phyloP scores from a whole-genome alignment of 306 rosid genomes.

The Castanospermum australe region DNA sequence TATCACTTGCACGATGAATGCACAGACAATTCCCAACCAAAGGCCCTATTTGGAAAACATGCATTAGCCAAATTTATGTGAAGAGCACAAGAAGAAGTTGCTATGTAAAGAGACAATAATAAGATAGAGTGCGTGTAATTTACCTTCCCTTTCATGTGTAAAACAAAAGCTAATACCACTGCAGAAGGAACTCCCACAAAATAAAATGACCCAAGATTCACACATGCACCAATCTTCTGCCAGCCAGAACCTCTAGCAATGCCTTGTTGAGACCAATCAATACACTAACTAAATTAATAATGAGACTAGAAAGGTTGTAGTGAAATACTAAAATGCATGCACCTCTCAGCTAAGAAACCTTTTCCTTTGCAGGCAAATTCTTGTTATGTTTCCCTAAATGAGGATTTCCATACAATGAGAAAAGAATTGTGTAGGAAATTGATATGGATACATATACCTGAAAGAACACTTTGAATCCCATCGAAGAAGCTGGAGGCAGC shows the following conservation, averaged over 20 bases:
- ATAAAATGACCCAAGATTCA: slow-evolving; percentile 42
- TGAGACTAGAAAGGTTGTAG: too few relatives aligned
- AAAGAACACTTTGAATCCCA: slow-evolving; percentile 36
- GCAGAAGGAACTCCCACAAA: slow-evolving; percentile 36
- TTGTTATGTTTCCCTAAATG: neutral
- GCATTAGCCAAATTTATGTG: slow-evolving; percentile 2
- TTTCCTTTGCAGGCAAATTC: neutral
- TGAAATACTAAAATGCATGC: neutral
- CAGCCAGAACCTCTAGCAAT: slow-evolving; percentile 38
- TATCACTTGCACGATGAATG: slow-evolving; percentile 30
- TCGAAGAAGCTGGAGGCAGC: slow-evolving; percentile 33
- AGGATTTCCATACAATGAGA: neutral
- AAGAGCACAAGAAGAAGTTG: neutral
- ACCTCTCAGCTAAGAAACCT: neutral
- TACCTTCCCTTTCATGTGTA: slow-evolving; percentile 34
- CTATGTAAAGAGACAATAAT: neutral
- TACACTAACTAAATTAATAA: too few relatives aligned
- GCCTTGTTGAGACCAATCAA: slow-evolving; percentile 3
- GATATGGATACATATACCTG: slow-evolving; percentile 25
- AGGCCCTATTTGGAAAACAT: slow-evolving; percentile 36
- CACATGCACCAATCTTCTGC: slow-evolving; percentile 38
- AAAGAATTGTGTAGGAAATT: neutral
- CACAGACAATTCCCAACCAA: slow-evolving; percentile 37
- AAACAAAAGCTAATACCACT: slow-evolving; percentile 24
- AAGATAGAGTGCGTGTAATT: neutral